A percentile compares a stretch with the other conserved stretches of the same genome.
phyloP scores from a whole-genome alignment of 2,329 filamentous ascomycete genomes.

The Acrodontium crateriforme region DNA sequence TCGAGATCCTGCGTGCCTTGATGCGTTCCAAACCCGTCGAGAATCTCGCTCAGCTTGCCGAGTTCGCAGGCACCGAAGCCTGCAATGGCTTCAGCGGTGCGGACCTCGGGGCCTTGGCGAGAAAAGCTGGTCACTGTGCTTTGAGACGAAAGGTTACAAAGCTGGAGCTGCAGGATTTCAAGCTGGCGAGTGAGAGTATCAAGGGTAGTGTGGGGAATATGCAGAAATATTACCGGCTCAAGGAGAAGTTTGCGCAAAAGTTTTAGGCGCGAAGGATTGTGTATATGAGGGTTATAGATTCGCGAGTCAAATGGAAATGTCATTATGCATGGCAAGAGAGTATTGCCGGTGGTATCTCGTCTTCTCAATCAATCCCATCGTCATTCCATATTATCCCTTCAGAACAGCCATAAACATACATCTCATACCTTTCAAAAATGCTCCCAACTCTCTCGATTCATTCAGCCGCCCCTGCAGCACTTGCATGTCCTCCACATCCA shows the following conservation, averaged over 20 bases:
- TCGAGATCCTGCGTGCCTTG: conserved; percentile 68
- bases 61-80: conserved; percentile 49
- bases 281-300: too few relatives aligned
- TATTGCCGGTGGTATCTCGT: too few relatives aligned
- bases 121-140: conserved; percentile 45
- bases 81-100: conserved; percentile 69
- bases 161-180: conserved; percentile 36
- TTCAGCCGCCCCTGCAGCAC: conserved; percentile 66
- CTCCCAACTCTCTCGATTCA: conserved; percentile 59
- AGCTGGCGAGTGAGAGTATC: conserved; percentile 27
- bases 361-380: too few relatives aligned
- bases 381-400: conserved; percentile 8
- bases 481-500: conserved; percentile 66
- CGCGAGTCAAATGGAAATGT: too few relatives aligned
- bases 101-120: conserved; percentile 45
- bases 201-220: conserved; percentile 43
- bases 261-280: background rate
- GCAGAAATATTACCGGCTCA: conserved; percentile 42
- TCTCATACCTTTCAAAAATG: conserved; percentile 69
- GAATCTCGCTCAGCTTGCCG: conserved; percentile 34
- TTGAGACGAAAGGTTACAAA: conserved; percentile 32
- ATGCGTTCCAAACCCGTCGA: conserved; percentile 38
- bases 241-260: conserved; percentile 20
- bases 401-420: conserved; percentile 52
- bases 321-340: too few relatives aligned